These are phyloP conservation scores for Barnettozyma hawaiiensis DNA, from an alignment of 1,139 yeast genomes.

Conservation along the genomic window DNA sequence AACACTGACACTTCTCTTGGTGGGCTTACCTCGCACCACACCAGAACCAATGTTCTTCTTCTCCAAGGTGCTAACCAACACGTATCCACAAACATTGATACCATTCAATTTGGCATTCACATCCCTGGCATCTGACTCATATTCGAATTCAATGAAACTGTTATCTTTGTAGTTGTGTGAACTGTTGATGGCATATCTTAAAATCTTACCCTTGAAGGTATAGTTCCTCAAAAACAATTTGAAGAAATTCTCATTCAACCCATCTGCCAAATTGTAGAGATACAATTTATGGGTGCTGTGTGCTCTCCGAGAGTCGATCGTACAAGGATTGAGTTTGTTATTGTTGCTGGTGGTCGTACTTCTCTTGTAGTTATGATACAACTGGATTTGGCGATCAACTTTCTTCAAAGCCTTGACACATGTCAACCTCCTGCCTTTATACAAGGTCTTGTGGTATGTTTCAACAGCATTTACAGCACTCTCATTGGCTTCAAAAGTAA, in stretches of 20 bases:
- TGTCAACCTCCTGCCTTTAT: conserved; percentile 26
- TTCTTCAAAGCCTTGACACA: conserved; percentile 30
- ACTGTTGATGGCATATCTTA: conserved; percentile 16
- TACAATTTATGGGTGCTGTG: conserved; percentile 15
- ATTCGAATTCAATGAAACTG: conserved; percentile 23
- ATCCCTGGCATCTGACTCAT: conserved; percentile 19
- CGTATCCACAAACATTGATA: conserved; percentile 21
- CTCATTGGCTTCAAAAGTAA: conserved; percentile 33
- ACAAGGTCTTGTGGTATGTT: conserved; percentile 25
- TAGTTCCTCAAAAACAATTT: conserved; percentile 23
- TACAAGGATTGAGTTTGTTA: background rate
- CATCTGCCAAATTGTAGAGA: conserved; percentile 24
- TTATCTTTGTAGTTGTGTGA: conserved; percentile 7
- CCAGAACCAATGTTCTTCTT: conserved; percentile 8
- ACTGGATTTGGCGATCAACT: conserved; percentile 18
- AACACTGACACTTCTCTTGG: conserved; percentile 6
- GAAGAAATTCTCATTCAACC: conserved; percentile 24
- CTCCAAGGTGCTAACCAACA: conserved; percentile 14
- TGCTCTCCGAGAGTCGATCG: background rate
- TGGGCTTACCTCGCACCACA: background rate
- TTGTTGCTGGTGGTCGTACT: too few species aligned
- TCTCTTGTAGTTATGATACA: conserved; percentile 4
- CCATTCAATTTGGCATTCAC: conserved; percentile 22
- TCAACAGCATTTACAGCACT: conserved; percentile 29
- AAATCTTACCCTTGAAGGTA: conserved; percentile 17